Base-by-base conservation (phyloP, 805 yeast species). In the Kuraishia ogatae region DNA sequence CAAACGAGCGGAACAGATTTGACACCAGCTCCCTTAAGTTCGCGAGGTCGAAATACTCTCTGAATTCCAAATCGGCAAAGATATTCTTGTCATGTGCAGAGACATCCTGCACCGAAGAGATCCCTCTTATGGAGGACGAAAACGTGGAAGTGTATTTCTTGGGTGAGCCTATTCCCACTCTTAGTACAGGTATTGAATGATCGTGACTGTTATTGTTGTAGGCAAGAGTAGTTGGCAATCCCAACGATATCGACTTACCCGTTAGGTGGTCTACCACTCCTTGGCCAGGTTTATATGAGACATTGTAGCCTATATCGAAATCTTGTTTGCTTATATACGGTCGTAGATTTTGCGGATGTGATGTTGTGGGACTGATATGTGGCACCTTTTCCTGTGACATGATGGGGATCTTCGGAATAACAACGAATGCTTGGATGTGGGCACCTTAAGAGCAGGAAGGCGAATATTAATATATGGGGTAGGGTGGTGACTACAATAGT, bases 41-140 rank as follows among this genome's bases (percentile, higher is more conserved):
- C 59, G 72, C 73, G 58, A 75, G 61, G 61, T 85, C 89, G 57
- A 87, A 76, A 60, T 85, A 82, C 65, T 87, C 93, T 54, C 71
- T 75, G 65, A 86, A 76, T 64, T 85, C 91, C 60, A 84, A 71
- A 64, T 84, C 88, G 56, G 77, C 71, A 60, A 74, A 75, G 54
- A 77, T 73, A 63, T 79, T 77, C 61, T 63, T 62, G 13, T 35
- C 43, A 15, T 15, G 6, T 3, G 55, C 59, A 21, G 48, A 19
- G 17, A 20, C 39, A 28, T 24, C 43, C 48, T 24, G 43, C 26
- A 29, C 4, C 3, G 39, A 50, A 22, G 50, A 23, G 3, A 10
- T 17, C 21, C 28, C 50, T 7, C n/a, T 28, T 1, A 24, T 15
- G 22, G 24, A 19, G 50, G 49, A 17, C 21, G 49, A 24, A 17